phyloP scores from a whole-genome alignment of 1,284 basidiomycete genomes.

The Tilletia indica region DNA sequence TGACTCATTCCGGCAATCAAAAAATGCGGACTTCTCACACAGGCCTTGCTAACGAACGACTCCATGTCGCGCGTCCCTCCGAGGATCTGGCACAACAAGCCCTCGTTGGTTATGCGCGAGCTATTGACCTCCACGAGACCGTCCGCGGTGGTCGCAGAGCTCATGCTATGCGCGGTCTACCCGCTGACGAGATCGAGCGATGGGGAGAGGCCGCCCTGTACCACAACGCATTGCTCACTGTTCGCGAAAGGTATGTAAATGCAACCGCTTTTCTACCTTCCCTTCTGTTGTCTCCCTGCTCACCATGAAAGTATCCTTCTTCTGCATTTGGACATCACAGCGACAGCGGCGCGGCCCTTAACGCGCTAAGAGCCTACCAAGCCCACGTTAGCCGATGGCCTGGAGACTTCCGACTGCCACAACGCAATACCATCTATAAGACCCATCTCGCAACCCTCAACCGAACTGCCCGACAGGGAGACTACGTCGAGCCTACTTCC shows the following conservation, averaged over 20 bases:
- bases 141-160: conserved; percentile 46
- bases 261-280: neutral
- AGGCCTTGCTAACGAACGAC: conserved; percentile 50
- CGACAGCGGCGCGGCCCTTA: conserved; percentile 35
- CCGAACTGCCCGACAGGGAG: conserved; percentile 34
- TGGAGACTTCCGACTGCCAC: conserved; percentile 45
- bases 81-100: conserved; percentile 41
- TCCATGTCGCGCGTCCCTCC: conserved; percentile 31
- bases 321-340: neutral
- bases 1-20: neutral
- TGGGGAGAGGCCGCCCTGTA: conserved; percentile 53
- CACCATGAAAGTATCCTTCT: too few relatives aligned
- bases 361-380: conserved; percentile 51
- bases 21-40: neutral
- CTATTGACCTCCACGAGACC: conserved; percentile 50
- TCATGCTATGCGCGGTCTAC: conserved; percentile 43
- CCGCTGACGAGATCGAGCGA: conserved; percentile 51
- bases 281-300: neutral
- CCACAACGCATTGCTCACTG: conserved; percentile 47
- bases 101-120: conserved; percentile 43
- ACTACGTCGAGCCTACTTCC: conserved; percentile 32
- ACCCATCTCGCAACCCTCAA: conserved; percentile 45
- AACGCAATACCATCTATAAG: conserved; percentile 49
- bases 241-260: conserved; percentile 29
- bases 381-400: conserved; percentile 51